Base-by-base conservation (phyloP, 1,139 yeast species). In the Candida sojae region DNA sequence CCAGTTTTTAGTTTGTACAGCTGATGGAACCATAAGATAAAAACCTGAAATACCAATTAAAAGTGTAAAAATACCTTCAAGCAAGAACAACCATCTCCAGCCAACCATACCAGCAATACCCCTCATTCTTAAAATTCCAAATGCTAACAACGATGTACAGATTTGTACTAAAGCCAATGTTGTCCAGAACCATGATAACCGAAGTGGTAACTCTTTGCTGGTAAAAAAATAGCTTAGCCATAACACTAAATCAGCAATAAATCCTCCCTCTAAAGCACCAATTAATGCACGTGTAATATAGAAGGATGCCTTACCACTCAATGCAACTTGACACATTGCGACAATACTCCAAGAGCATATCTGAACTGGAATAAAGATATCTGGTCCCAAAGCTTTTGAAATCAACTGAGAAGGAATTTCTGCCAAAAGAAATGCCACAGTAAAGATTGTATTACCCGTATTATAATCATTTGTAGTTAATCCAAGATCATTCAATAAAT, bases 81-180 rank as follows among this genome's bases (percentile, higher is more conserved):
- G 66, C 26, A 86, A 60, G 57, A 86, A 86, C 26, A 86, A 64
- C 84, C 85, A 84, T 53, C 77, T 69, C 88, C 88, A 84, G 21
- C 88, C 88, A 38, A 66, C 61, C 42, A 51, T 58, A 50, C 7
- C 61, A 55, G 48, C 50, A 52, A 53, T 42, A 9, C 63, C 62
- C 53, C 64, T 54, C 58, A 62, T 52, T 49, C 63, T 57, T 48
- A 68, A 62, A 4, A 68, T 48, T 2, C 67, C 73, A 55, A 66
- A 67, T 0, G 73, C 73, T 42, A 67, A 57, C 26, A 81, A 56
- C 11, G 80, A 62, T 32, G 80, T 64, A 37, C 63, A 32, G 43
- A 75, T 69, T 55, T 64, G 70, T 2, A 57, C 61, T 58, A 53
- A 40, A 3, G 54, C 46, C 13, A 52, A 48, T 1, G 55, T 55